phyloP scores from a whole-genome alignment of 2,329 filamentous ascomycete species.

The Lizonia empirigonia region DNA sequence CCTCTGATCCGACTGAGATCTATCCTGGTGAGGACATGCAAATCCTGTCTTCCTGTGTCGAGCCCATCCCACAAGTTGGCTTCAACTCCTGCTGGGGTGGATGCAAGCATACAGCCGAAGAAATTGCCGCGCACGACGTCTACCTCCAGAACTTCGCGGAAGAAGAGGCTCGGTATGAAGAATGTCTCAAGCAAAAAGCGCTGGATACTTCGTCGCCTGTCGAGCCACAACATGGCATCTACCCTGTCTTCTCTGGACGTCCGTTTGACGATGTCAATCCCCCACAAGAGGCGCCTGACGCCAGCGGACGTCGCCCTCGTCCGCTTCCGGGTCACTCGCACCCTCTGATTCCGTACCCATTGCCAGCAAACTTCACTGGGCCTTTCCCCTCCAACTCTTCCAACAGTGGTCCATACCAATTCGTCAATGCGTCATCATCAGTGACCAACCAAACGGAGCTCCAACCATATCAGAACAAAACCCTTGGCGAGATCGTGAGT shows the following conservation, averaged over 20 bases:
- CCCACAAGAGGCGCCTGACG: conserved; percentile 1
- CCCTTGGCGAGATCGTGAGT: conserved; percentile 7
- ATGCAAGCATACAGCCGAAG: conserved; percentile 8
- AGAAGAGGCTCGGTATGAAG: neutral
- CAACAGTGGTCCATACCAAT: neutral
- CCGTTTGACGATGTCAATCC: neutral
- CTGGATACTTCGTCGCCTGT: neutral
- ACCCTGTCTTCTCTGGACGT: neutral
- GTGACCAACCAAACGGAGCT: neutral
- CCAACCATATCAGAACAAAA: conserved; percentile 10
- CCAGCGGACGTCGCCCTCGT: conserved; percentile 1
- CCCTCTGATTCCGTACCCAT: conserved; percentile 6
- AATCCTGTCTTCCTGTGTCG: neutral
- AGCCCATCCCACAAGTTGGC: conserved; percentile 4
- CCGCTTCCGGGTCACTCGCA: conserved; percentile 1
- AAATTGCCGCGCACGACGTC: conserved; percentile 3
- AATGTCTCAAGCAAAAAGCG: neutral
- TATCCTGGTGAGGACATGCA: neutral
- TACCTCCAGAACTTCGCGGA: conserved; percentile 4
- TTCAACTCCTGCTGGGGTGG: conserved; percentile 11
- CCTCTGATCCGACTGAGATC: neutral
- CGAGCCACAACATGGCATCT: neutral
- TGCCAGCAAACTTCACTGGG: neutral
- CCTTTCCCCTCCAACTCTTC: neutral
- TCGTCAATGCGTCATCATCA: neutral